Evolutionary conservation across 805 yeast genomes (phyloP).

Genomic region (Ogataea henricii): DNA sequence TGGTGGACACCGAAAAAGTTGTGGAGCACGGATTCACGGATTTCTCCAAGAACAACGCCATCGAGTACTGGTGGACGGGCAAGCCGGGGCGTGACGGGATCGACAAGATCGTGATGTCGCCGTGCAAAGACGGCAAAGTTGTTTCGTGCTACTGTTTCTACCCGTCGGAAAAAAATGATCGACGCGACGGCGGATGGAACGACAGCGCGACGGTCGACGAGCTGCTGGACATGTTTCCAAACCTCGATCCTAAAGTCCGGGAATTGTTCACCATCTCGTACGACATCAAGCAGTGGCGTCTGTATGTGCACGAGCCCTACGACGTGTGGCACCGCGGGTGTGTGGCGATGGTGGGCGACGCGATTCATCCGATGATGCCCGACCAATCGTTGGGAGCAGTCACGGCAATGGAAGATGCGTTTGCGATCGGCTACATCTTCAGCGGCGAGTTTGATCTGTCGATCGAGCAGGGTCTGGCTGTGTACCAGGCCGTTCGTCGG

Average conservation of each 20-base stretch:
- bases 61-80: conserved; percentile 31
- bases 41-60: conserved; percentile 29
- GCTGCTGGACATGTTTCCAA: conserved; percentile 23
- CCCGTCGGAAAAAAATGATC: conserved; percentile 24
- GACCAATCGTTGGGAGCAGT: conserved; percentile 26
- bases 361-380: conserved; percentile 38
- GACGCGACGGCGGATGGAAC: conserved; percentile 27
- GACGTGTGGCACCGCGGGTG: conserved; percentile 31
- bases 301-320: conserved; percentile 30
- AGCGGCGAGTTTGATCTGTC: conserved; percentile 29
- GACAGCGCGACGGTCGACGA: conserved; percentile 26
- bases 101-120: conserved; percentile 30
- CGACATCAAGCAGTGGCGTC: conserved; percentile 34
- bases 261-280: conserved; percentile 30
- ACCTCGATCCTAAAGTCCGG: conserved; percentile 23
- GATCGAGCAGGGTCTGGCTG: conserved; percentile 26
- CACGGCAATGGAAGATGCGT: conserved; percentile 24
- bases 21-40: conserved; percentile 23
- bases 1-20: conserved; percentile 27
- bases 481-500: conserved; percentile 31
- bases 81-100: conserved; percentile 24
- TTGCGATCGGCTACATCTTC: conserved; percentile 32
- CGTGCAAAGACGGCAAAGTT: conserved; percentile 28
- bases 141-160: conserved; percentile 33
- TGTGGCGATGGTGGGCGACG: conserved; percentile 38